Evolutionary conservation across 768 basidiomycete genomes (phyloP).

Genomic region (Lentinus tigrinus): DNA sequence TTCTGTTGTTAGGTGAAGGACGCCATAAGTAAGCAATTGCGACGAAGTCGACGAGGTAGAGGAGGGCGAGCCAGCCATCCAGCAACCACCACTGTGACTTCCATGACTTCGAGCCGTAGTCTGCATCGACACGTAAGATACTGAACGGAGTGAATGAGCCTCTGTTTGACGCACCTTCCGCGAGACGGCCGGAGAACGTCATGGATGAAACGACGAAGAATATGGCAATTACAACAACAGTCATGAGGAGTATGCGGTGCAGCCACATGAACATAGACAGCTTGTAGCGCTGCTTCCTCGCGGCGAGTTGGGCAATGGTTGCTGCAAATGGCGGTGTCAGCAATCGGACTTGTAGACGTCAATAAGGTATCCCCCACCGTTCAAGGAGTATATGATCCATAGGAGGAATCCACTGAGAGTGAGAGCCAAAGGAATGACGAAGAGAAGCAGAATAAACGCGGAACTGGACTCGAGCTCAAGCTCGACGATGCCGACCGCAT

Average conservation of each 20-base stretch:
- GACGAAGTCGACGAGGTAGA: conserved; percentile 81
- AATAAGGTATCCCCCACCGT: conserved; percentile 47
- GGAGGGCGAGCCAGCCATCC: conserved; percentile 89
- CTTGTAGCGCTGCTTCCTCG: conserved; percentile 86
- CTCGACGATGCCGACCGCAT: conserved; percentile 93
- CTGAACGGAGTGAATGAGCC: background rate
- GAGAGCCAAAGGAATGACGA: conserved; percentile 93
- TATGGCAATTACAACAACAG: conserved; percentile 76
- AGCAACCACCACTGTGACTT: conserved; percentile 91
- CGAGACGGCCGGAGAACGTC: conserved; percentile 86
- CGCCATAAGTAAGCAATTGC: conserved; percentile 91
- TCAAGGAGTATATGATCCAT: conserved; percentile 92
- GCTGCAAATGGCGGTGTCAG: conserved; percentile 40
- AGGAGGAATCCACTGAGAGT: conserved; percentile 94
- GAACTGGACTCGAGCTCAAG: conserved; percentile 90
- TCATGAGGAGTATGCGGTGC: conserved; percentile 79
- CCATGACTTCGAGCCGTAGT: conserved; percentile 93
- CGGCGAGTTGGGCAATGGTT: conserved; percentile 83
- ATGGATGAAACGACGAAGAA: conserved; percentile 94
- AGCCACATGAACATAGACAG: conserved; percentile 85
- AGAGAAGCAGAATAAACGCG: conserved; percentile 77
- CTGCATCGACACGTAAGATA: conserved; percentile 37
- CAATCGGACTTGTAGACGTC: conserved; percentile 1
- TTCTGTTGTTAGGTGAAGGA: conserved; percentile 85
- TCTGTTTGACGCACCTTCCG: conserved; percentile 64